Evolutionary conservation across 305 asterid genomes (phyloP).

Genomic region (Fraxinus dipetala): DNA sequence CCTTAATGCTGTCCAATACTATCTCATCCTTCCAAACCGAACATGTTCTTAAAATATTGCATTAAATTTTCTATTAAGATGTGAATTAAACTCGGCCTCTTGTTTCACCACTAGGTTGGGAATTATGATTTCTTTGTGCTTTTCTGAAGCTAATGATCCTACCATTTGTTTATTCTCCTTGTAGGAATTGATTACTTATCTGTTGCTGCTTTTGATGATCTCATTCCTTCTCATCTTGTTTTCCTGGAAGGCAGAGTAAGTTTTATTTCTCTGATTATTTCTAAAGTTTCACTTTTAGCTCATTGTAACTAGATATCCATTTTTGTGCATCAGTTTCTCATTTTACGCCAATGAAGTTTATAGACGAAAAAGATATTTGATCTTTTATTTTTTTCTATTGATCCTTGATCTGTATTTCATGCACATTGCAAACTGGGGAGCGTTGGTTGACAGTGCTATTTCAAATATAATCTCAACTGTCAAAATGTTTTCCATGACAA

Average conservation of each 20-base stretch:
- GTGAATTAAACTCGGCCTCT: background rate
- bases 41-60: background rate
- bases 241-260: constrained; percentile 76
- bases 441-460: background rate
- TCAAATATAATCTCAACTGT: background rate
- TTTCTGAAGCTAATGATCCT: constrained; percentile 10
- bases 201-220: constrained; percentile 76
- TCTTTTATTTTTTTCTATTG: background rate
- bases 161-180: constrained; percentile 24
- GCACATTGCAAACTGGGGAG: background rate
- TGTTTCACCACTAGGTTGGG: background rate
- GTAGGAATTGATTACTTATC: constrained; percentile 91
- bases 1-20: background rate
- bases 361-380: background rate
- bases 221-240: constrained; percentile 72
- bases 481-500: background rate
- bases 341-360: background rate
- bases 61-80: background rate
- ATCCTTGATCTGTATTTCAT: background rate
- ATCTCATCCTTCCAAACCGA: background rate
- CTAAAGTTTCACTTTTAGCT: background rate
- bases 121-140: background rate
- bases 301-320: background rate
- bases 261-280: constrained; percentile 6
- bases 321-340: background rate